Evolutionary conservation across 768 basidiomycete species (phyloP), one percentile per base, ranked within the genome.

Genomic region (Xerocomellus amylosporus): DNA sequence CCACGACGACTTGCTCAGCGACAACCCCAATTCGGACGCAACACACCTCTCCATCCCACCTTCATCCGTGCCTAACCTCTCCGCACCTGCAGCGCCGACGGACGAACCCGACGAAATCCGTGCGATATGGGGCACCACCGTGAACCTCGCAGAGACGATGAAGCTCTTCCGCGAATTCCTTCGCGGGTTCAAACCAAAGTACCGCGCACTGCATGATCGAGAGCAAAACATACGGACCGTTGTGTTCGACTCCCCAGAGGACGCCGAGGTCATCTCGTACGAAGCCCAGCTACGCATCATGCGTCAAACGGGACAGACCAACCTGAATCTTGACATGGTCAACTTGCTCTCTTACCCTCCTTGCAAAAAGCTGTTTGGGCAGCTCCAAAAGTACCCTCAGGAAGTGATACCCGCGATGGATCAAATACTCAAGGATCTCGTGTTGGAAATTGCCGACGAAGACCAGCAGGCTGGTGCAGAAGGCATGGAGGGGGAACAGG

Each of bases 381-480:
- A 97, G 66, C 81, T 99, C 5, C 71, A 85, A 56, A 94, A 93
- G 65, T 98, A 97, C 71, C 97, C 97, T 0, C 95, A 98, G 70
- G 97, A 99, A 77, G 87, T 98, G 44, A 81, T 99, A 45, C 96
- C 97, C 2, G 92, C 91, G 22, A 94, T 98, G 89, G 97, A 99
- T 77, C 92, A 96, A 64, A 87, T 93, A 1, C 74, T 98, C 61
- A 94, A 95, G 72, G 96, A 98, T 65, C 75, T 90, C 46, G 90
- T 98, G 89, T 73, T 98, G 49, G 90, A 93, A 61, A 67, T 89
- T 40, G 92, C 90, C 0, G 91, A 95, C 46, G 76, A 83, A 60
- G 93, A 97, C 60, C 87, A 86, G 65, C 77, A 80, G 54, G 80
- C 78, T 8, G 86, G 84, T 5, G 68, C 78, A 63, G 85, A 87